These are phyloP conservation scores for Aspergillus avenaceus DNA, from an alignment of 495 filamentous ascomycete genomes.

Conservation along the genomic window DNA sequence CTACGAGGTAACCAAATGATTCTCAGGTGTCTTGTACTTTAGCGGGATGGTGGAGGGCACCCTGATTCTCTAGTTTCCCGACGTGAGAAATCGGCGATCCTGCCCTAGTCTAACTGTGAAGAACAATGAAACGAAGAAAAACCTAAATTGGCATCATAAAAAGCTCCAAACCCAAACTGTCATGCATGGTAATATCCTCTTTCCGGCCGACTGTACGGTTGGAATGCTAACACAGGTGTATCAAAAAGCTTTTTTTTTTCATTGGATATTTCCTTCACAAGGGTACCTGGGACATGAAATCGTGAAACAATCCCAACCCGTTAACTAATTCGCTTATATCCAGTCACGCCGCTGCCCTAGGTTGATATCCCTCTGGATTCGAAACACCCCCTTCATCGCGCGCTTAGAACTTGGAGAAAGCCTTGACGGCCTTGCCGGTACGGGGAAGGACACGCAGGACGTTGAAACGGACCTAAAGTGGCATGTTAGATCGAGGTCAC, in stretches of 20 bases:
- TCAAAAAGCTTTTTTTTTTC: conserved; percentile 44
- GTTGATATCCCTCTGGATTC: conserved; percentile 29
- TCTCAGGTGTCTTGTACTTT: neutral
- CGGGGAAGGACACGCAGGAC: conserved; percentile 93
- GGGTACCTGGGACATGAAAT: conserved; percentile 48
- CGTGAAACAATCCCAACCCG: conserved; percentile 47
- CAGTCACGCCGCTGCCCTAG: conserved; percentile 45
- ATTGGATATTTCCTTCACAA: conserved; percentile 47
- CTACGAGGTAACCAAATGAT: neutral
- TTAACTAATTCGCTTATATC: conserved; percentile 40
- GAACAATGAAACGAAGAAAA: conserved; percentile 7
- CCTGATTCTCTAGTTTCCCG: conserved; percentile 4
- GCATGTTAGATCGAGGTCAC: conserved; percentile 28
- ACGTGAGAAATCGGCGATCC: neutral
- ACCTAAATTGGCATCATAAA: conserved; percentile 17
- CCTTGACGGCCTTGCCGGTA: conserved; percentile 95
- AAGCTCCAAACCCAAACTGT: conserved; percentile 11
- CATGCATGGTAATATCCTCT: conserved; percentile 6
- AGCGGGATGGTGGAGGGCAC: conserved; percentile 1
- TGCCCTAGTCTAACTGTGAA: neutral
- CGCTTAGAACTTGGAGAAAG: conserved; percentile 93
- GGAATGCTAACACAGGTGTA: conserved; percentile 28
- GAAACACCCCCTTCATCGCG: conserved; percentile 32
- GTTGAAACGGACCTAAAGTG: conserved; percentile 95
- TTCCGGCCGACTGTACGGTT: conserved; percentile 22